Conservation (phyloP, 1,284 basidiomycete genomes). For the Boletus sp. region DNA sequence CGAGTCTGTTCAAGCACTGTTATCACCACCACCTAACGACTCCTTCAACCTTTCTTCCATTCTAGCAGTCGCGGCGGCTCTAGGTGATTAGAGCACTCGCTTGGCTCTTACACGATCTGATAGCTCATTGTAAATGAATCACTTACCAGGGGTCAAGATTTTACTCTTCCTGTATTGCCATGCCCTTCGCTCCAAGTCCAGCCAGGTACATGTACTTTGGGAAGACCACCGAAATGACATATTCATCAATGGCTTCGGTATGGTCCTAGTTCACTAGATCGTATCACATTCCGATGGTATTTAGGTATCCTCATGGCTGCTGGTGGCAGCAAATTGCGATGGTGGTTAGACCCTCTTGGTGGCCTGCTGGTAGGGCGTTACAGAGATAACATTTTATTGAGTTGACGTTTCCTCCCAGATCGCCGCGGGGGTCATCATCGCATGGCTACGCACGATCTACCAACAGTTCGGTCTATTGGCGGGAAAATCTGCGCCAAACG, state of each 20-base stretch:
- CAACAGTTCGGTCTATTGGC: constrained; percentile 87
- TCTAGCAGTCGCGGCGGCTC: constrained; percentile 80
- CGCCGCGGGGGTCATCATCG: constrained; percentile 76
- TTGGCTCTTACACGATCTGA: not conserved
- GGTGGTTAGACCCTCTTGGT: constrained; percentile 87
- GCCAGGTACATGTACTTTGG: constrained; percentile 93
- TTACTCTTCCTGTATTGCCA: constrained; percentile 87
- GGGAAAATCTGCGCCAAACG: constrained; percentile 88
- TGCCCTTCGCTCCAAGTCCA: constrained; percentile 77
- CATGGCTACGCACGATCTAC: constrained; percentile 81
- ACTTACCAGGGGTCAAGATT: constrained; percentile 74
- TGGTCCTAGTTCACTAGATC: constrained; percentile 21
- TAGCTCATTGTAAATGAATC: constrained; percentile 12
- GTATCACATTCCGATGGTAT: constrained; percentile 9
- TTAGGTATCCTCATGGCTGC: constrained; percentile 88
- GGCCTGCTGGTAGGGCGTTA: constrained; percentile 65
- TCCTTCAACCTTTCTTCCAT: constrained; percentile 84
- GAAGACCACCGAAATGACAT: constrained; percentile 95
- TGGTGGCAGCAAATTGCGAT: constrained; percentile 84
- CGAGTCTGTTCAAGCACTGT: constrained; percentile 75
- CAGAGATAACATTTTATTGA: constrained; percentile 9
- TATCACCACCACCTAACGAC: constrained; percentile 62
- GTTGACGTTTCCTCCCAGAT: constrained; percentile 52
- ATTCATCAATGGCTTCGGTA: constrained; percentile 80
- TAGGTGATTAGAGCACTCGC: constrained; percentile 53